Evolutionary conservation across 371 early-diverging fungal genomes (phyloP).

Genomic region (Nematocida major): DNA sequence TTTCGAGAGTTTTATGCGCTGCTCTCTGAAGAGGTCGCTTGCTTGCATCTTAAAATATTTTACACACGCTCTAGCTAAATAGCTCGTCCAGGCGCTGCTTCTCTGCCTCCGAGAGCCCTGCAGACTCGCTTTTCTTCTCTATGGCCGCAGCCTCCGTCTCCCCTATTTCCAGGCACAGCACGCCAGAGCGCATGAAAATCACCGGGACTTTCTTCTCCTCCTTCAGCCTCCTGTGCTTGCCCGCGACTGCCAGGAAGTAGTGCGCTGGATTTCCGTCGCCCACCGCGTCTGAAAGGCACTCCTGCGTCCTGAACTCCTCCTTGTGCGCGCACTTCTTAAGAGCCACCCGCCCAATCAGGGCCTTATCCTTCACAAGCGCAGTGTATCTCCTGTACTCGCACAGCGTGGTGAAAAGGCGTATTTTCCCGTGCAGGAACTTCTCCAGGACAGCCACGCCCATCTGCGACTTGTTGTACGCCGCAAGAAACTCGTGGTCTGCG

Average conservation of each 20-base stretch:
- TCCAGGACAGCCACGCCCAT: constrained; percentile 7
- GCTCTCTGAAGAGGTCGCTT: constrained; percentile 22
- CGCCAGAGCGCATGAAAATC: constrained; percentile 36
- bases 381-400: constrained; percentile 42
- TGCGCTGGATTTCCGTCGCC: constrained; percentile 15
- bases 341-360: constrained; percentile 22
- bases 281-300: constrained; percentile 8
- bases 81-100: constrained; percentile 17
- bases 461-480: constrained; percentile 15
- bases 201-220: constrained; percentile 29
- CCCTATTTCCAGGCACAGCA: constrained; percentile 39
- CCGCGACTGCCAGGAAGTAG: constrained; percentile 37
- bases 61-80: constrained; percentile 3
- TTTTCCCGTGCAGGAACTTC: constrained; percentile 27
- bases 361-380: neutral
- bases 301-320: neutral
- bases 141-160: neutral
- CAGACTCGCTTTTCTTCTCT: neutral
- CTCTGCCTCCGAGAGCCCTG: constrained; percentile 32
- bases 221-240: constrained; percentile 7
- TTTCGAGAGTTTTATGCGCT: neutral
- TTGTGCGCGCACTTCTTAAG: constrained; percentile 36
- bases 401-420: constrained; percentile 8
- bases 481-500: constrained; percentile 39
- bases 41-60: constrained; percentile 12